Evolutionary conservation across 2,329 filamentous ascomycete species (phyloP).

Genomic region (Trichoderma citrinoviride): DNA sequence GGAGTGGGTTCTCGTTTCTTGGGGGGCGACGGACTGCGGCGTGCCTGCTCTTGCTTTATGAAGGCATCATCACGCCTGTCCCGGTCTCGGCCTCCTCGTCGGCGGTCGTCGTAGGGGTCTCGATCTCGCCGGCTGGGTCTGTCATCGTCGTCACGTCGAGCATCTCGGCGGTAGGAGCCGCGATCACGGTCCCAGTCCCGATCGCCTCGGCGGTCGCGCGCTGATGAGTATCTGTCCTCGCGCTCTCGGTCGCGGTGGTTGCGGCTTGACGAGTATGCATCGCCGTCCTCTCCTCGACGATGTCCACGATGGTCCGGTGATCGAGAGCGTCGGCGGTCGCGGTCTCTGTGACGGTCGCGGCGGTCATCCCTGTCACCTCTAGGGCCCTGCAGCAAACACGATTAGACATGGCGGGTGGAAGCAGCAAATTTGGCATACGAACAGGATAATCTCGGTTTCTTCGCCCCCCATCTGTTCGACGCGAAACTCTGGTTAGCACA

Average conservation of each 20-base stretch:
- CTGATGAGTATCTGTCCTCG: constrained; percentile 78
- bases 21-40: constrained; percentile 72
- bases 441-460: constrained; percentile 57
- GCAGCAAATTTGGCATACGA: constrained; percentile 31
- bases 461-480: constrained; percentile 43
- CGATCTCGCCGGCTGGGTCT: constrained; percentile 57
- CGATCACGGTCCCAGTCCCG: constrained; percentile 75
- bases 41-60: constrained; percentile 49
- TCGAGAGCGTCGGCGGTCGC: constrained; percentile 74
- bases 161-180: constrained; percentile 57
- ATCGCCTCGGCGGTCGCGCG: constrained; percentile 65
- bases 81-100: constrained; percentile 49
- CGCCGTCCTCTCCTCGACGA: constrained; percentile 72
- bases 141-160: constrained; percentile 64
- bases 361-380: constrained; percentile 38
- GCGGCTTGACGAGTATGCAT: constrained; percentile 89
- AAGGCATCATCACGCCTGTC: constrained; percentile 43
- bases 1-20: constrained; percentile 96
- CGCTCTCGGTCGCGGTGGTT: constrained; percentile 91
- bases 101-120: constrained; percentile 51
- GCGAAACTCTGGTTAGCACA: constrained; percentile 28
- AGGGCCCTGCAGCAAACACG: constrained; percentile 26
- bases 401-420: constrained; percentile 25
- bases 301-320: constrained; percentile 72
- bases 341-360: constrained; percentile 41